Base-by-base conservation (phyloP, 495 filamentous ascomycete genomes). In the Hyaloscypha bicolor region DNA sequence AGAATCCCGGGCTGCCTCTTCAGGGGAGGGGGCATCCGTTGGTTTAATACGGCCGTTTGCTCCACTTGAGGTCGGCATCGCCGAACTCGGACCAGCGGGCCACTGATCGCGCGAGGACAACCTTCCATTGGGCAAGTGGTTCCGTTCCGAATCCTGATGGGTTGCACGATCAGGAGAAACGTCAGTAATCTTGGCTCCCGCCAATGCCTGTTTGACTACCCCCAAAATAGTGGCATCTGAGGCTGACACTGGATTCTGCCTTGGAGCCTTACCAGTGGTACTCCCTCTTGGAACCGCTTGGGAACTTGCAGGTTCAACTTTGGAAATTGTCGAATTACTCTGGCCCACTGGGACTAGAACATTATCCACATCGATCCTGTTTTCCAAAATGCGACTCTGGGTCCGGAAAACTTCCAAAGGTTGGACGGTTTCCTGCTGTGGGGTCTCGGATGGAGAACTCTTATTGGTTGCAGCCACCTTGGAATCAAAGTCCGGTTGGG, bases 211-310 rank as follows among this genome's bases (percentile, higher is more conserved):
- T 64, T 52, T 65, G 31, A 73, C 62, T 1, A 62, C 57, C 42
- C 70, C 66, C 6, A 66, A 64, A 9, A 73, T 39, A 4, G 64
- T 62, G 32, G 57, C 63, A 12, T 69, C 66, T 32, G 66, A 56
- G 29, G 66, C 60, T 51, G 68, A 57, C 12, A 22, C 55, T 19
- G 67, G 33, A 61, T 21, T 58, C 61, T 67, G 65, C 62, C 52
- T 72, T 33, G 57, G 35, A 55, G 68, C 59, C 65, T 70, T 69
- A 56, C 58, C 57, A 35, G 33, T 22, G 12, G 29, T 4, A 29
- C n/a, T 62, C 4, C 30, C 4, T 53, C 59, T 52, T 52, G 61
- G 45, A 48, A 37, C 33, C 14, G 37, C 33, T 42, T 64, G 39
- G 31, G 51, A 37, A 55, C 21, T 42, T 65, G 33, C 56, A 51